Percentiles rank a stretch among this genome's conserved stretches.
These are phyloP conservation scores for Paraphoma chrysanthemicola DNA, from an alignment of 2,329 filamentous ascomycete genomes.

Conservation along the genomic window DNA sequence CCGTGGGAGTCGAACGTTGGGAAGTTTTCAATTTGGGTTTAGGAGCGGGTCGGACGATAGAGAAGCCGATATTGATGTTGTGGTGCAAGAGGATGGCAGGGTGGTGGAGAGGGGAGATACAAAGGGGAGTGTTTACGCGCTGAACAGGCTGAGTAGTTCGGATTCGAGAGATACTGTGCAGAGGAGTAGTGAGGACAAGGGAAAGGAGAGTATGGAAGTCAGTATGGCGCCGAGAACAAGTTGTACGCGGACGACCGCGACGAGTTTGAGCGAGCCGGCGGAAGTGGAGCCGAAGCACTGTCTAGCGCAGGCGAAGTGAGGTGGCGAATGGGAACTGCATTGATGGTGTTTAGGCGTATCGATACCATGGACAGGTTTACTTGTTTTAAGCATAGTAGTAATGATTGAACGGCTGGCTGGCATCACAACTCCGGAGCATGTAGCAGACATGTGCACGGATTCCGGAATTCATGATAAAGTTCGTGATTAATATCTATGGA, in stretches of 20 bases:
- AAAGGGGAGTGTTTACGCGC: neutral
- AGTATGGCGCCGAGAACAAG: neutral
- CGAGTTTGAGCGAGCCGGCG: conserved; percentile 13
- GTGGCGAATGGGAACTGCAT: neutral
- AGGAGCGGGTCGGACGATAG: neutral
- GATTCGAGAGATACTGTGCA: neutral
- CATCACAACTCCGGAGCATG: neutral
- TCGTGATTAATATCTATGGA: no score
- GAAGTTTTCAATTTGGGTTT: conserved; percentile 20
- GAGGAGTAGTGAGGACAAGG: neutral
- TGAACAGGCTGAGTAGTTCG: neutral
- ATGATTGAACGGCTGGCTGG: neutral
- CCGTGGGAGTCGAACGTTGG: conserved; percentile 5
- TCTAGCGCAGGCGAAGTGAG: conserved; percentile 15
- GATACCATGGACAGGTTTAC: no score
- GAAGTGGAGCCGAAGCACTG: conserved; percentile 26
- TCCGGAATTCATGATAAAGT: no score
- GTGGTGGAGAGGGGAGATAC: no score
- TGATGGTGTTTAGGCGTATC: no score
- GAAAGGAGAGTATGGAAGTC: neutral
- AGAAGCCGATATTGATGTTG: neutral
- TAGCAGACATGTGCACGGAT: no score
- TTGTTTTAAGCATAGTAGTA: neutral
- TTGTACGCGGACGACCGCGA: neutral
- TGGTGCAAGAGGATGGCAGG: neutral